Evolutionary conservation across 306 rosid species (phyloP), one percentile per base, ranked within the genome.

Genomic region (Spatholobus suberectus): DNA sequence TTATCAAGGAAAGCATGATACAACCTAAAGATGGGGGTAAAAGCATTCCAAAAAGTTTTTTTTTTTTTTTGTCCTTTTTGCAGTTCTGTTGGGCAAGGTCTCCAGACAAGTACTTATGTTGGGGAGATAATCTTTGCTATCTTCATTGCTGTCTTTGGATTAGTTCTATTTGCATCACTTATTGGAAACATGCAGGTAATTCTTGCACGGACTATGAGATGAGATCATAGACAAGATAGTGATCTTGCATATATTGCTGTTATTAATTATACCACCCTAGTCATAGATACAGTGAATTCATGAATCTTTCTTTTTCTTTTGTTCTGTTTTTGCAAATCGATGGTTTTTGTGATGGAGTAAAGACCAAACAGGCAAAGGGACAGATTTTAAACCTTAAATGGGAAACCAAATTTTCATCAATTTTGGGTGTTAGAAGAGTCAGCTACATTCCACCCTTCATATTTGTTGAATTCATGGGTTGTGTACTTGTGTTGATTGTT

Each of bases 151-250:
- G 80, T 90, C 82, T 77, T 68, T n/a, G 98, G 98, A 66, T 87
- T 93, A 87, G 88, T 96, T 54, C 88, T 96, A 8, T 96, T 96
- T 51, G 74, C 98, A 4, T 80, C 85, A 14, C 98, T 96, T 66
- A 93, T 96, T 29, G 97, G 98, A 76, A 95, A 95, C 84, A 88
- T 95, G 95, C 98, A 95, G 98, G 98, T 95, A 86, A 78, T 51
- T 23, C 44, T 83, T 23, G n/a, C 43, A 41, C 21, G 65, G 70
- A 74, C 9, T 37, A 7, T 63, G 41, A 63, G 41, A 70, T 83
- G 38, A 37, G 34, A 79, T 75, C 72, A 49, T 57, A 46, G 62
- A 75, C 70, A 74, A 34, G 24, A 67, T 2, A 40, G n/a, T 18
- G 8, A n/a, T n/a, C n/a, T n/a, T n/a, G n/a, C 1, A 54, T 57